Percentiles rank a stretch among this genome's conserved stretches.
Evolutionary conservation across 805 yeast species (phyloP).

Genomic region (Candida coquimbonensis): DNA sequence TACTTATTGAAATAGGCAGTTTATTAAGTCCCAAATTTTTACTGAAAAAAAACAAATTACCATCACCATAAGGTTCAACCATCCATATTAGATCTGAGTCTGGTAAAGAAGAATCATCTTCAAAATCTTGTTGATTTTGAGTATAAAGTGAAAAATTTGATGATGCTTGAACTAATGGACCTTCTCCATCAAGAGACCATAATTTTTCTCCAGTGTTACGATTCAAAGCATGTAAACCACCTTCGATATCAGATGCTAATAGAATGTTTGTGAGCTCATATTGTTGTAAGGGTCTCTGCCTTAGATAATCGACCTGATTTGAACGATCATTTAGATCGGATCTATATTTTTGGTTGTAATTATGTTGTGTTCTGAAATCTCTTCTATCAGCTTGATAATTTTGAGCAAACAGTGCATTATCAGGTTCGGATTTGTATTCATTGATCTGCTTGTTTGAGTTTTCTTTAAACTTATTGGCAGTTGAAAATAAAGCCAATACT

Average conservation of each 20-base stretch:
- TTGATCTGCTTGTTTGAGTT: background rate
- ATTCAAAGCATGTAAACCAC: slow-evolving; percentile 74
- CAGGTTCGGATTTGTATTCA: background rate
- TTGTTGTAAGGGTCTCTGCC: slow-evolving; percentile 42
- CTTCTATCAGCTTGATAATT: background rate
- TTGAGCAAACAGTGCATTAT: background rate
- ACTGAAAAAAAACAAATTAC: slow-evolving; percentile 74
- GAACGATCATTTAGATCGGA: slow-evolving; percentile 1
- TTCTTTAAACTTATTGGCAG: background rate
- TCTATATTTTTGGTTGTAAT: background rate
- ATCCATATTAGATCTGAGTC: slow-evolving; percentile 57
- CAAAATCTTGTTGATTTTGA: slow-evolving; percentile 1
- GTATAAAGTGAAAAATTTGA: slow-evolving; percentile 14
- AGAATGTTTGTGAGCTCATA: slow-evolving; percentile 68
- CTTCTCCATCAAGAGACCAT: slow-evolving; percentile 69
- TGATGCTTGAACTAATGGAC: slow-evolving; percentile 47
- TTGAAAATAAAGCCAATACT: slow-evolving; percentile 4
- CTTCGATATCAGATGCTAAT: slow-evolving; percentile 77
- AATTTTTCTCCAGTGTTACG: slow-evolving; percentile 65
- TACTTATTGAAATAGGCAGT: slow-evolving; percentile 73
- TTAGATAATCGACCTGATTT: background rate
- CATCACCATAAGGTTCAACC: slow-evolving; percentile 86
- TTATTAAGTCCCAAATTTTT: slow-evolving; percentile 68
- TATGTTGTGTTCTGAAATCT: background rate
- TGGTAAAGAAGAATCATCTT: background rate